A percentile compares a stretch with the other conserved stretches of the same genome.
Evolutionary conservation across 345 rosid genomes (phyloP).

Genomic region (Eucalyptus sp.): DNA sequence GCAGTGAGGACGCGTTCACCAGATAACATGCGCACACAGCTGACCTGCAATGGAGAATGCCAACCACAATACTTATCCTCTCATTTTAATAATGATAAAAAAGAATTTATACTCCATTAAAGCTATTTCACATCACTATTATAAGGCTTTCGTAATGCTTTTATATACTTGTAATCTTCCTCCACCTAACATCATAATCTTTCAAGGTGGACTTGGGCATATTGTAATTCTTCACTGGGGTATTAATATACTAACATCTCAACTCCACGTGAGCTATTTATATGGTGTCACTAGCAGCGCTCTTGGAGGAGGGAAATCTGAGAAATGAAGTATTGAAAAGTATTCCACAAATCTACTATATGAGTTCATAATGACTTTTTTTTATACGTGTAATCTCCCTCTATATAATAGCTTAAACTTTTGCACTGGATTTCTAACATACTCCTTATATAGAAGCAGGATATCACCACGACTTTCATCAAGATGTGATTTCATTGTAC

Average conservation of each 20-base stretch:
- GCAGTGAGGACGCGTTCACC: constrained; percentile 95
- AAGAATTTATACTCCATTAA: neutral
- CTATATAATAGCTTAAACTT: neutral
- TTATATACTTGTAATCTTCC: neutral
- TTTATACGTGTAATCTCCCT: neutral
- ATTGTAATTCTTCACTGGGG: neutral
- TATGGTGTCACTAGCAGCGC: neutral
- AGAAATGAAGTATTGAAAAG: neutral
- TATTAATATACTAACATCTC: neutral
- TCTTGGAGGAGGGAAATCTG: neutral
- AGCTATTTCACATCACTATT: neutral
- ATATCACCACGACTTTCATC: neutral
- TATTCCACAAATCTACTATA: neutral
- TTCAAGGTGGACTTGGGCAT: neutral
- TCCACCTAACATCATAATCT: neutral
- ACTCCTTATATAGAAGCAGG: neutral
- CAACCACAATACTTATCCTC: neutral
- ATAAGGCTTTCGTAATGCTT: neutral
- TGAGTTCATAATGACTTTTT: neutral
- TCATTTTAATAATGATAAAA: neutral
- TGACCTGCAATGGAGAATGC: constrained; percentile 40
- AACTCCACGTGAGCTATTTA: neutral
- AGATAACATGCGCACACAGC: constrained; percentile 86
- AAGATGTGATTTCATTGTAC: neutral
- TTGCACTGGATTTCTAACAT: neutral